Base-by-base conservation (phyloP, 768 basidiomycete species). In the Gymnopilus dilepis region DNA sequence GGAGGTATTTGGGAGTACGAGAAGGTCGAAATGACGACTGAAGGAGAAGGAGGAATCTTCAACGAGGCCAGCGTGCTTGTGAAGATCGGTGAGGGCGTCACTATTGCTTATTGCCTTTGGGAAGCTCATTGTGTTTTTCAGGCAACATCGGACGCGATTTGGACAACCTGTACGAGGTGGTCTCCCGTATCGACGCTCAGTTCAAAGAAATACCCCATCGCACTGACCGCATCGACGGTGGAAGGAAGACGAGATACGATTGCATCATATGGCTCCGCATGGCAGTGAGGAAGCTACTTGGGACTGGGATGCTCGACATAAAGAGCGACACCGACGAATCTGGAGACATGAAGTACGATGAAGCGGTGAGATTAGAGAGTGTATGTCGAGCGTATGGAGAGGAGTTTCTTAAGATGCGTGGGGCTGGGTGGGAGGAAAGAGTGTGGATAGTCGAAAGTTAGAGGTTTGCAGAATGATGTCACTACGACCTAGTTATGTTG, bases 201-300 rank as follows among this genome's bases (percentile, higher is more conserved):
- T 9, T 50, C 17, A 3, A 28, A 4, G 17, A 50, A 19, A 50
- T 31, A 50, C 37, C 22, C 6, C 52, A 40, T 13, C 22, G 38
- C 21, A 54, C 52, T 2, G 52, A 54, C 15, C 12, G 52, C 4
- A 26, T 54, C 21, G 52, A 54, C 13, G 52, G 38, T 0, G 52
- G 37, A 13, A 13, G 52, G 17, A 37, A 54, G 34, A 40, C 34
- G 4, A 54, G 28, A 17, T 38, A 38, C 7, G 38, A 38, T 13
- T 54, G 52, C 9, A 33, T 54, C 31, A 38, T 54, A 11, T 54
- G 52, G 37, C 22, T 54, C 6, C 24, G 37, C 21, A 54, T 54
- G 34, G 52, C 52, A 4, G 22, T n/a, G 4, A 19, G 34, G 47
- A 31, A 50, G n/a, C 22, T 50, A 31, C 13, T 31, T 13, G 17